Base-by-base conservation (phyloP, 2,329 filamentous ascomycete species). In the Colletotrichum trifolii region DNA sequence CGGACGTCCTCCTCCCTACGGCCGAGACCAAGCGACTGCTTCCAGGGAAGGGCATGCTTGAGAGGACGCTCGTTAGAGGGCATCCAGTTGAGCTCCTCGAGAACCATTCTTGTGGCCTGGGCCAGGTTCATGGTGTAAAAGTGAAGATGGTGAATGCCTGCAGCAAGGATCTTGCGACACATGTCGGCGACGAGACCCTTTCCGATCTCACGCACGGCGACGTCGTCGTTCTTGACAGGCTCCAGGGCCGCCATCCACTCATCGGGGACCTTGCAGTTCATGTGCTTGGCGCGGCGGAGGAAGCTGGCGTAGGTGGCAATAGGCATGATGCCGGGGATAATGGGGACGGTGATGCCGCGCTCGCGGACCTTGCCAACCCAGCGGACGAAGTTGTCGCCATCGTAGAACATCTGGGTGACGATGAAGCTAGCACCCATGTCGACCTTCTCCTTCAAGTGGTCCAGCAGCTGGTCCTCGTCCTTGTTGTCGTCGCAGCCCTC, bases 71-170 rank as follows among this genome's bases (percentile, higher is more conserved):
- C 89, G 8, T 88, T 83, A 17, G 91, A 91, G 2, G 96, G 95
- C 54, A 93, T 86, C 78, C 97, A 88, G 58, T 89, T 85, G 33
- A 99, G 85, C 77, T 97, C 94, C 72, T 98, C 94, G 12, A 99
- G 86, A 33, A 99, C 89, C 91, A 97, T 94, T 71, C 91, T 90
- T 2, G 95, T 97, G 54, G 96, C 92, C 77, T 97, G 93, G 10
- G 94, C 95, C 17, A 99, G 85, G 79, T 99, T 99, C 96, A 99
- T 99, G 66, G 96, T 99, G 82, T 99, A 99, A 79, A 99, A 99
- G 79, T 99, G 96, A 69, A 99, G 79, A 75, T 97, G 94, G 68
- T 89, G 85, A 70, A 97, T 93, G 45, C 94, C 96, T 40, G 89
- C 89, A 64, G 89, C 87, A 61, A 98, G 83, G 66, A 99, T 87